Base-by-base conservation (phyloP, 1,139 yeast genomes). In the Fermentozyma sake region DNA sequence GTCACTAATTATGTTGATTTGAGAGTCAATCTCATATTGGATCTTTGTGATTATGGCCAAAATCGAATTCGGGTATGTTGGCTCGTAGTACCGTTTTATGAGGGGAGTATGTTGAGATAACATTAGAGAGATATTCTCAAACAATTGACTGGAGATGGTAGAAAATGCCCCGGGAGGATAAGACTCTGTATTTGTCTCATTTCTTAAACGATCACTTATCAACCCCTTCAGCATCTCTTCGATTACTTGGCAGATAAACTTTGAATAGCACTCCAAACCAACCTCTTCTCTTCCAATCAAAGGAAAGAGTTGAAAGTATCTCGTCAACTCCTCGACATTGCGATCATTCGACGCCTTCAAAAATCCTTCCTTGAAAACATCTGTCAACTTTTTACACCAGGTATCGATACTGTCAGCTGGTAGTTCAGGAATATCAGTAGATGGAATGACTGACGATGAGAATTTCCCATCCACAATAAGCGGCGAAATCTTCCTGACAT, bases 11-110 rank as follows among this genome's bases (percentile, higher is more conserved):
- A 91, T 61, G 1, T 95, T 94, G 14, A 93, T 82, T 48, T 91
- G 98, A 9, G 89, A 69, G 48, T 91, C 98, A 12, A 94, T 81
- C 48, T 91, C 98, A 32, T 73, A 66, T 52, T 91, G 95, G 18
- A 91, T 79, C 32, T 73, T 74, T 15, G 70, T 76, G 39, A 89
- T 69, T 4, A 89, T 89, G 26, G 67, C 68, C 3, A 69, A 59
- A 64, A 89, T 77, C 15, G 85, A 79, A 12, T 68, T 57, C 1
- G 67, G 63, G 28, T 55, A 63, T 0, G 65, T 52, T 2, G 47
- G 38, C 5, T 85, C 84, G 50, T 93, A 91, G 46, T 79, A 80
- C 29, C 68, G 68, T 28, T 71, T 73, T 16, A 91, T 87, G 25
- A 91, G 70, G 5, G 79, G 80, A 0, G 93, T 77, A 52, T 91